Base-by-base conservation (phyloP, 345 rosid species). In the Euphorbia pulcherrima region DNA sequence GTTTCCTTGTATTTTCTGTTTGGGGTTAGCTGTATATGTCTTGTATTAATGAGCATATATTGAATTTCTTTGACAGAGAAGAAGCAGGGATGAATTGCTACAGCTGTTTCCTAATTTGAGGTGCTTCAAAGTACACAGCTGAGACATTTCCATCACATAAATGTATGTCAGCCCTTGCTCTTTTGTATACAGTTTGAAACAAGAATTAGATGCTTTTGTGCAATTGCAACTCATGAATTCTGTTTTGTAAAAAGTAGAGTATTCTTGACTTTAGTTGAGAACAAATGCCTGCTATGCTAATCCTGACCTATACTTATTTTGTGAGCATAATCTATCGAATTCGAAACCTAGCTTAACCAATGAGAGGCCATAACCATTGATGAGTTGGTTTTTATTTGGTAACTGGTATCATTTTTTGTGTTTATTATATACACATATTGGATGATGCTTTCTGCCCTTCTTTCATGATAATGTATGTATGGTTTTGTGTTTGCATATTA, bases 51-150 rank as follows among this genome's bases (percentile, higher is more conserved):
- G 37, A 33, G 37, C 37, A 7, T 33, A 16, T 14, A 5, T 12
- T 28, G 23, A 0, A 23, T 37, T 40, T 53, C 21, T 53, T 39
- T 72, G 67, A 78, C 79, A 93, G 94, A 86, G 67, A 75, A 79
- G 94, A 69, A 89, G 87, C 83, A 83, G 77, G 33, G 91, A 86
- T 44, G 88, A 84, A 61, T 80, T 90, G 83, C 92, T 89, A 59
- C 72, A 78, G 65, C 60, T 87, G 82, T 90, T 90, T 78, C 98
- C 96, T 41, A 77, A 54, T 70, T 77, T 90, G 59, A 82, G 51
- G 51, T 90, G 98, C 79, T 90, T 92, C 86, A 92, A 86, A 78
- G 97, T 92, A 48, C 98, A 93, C 72, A 93, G 96, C 88, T 93
- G 77, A 85, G 57, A 39, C 55, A 35, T 27, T 78, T 35, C 3